Base-by-base conservation (phyloP, 306 rosid genomes). In the Boehmeria nivea region DNA sequence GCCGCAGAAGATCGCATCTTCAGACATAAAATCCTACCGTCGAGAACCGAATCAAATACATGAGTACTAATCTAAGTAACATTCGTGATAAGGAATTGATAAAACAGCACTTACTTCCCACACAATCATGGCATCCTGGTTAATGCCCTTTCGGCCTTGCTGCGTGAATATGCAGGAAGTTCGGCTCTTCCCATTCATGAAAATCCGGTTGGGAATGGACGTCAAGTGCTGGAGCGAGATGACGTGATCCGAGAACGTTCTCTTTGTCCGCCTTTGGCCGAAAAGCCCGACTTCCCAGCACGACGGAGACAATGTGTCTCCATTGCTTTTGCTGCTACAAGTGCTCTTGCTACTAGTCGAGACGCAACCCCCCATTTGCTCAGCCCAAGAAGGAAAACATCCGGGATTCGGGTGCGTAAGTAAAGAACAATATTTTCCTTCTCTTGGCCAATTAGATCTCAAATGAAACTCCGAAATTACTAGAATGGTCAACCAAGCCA, bases 61-160 rank as follows among this genome's bases (percentile, higher is more conserved):
- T 57, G 20, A 53, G 16, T 38, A 58, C 57, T 47, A 37, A 49
- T 19, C 26, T 51, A 39, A 13, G 45, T 37, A 54, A 48, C 50
- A 50, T 25, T 31, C 18, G 31, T 24, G 24, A 46, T 4, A 43
- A 49, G 6, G n/a, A 40, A 11, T 40, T 4, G 2, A 52, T 15
- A 31, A 12, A 40, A n/a, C 0, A 40, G 13, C 11, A 81, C 95
- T 66, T 73, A 91, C 99, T 77, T 93, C 99, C 99, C 99, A 93
- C 19, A 87, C 96, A 68, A 93, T 59, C 99, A 93, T 93, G 61
- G 99, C 93, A 66, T 93, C 99, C 77, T 93, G 99, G 73, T 93
- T 93, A 64, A 87, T 67, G 53, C 99, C 99, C 71, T 93, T 93
- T 2, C 87, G 86, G 21, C 99, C 99, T 64, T 87, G 96, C 78